Conservation (phyloP, 768 basidiomycete genomes). For the Lepiota brunneoincarnata region DNA sequence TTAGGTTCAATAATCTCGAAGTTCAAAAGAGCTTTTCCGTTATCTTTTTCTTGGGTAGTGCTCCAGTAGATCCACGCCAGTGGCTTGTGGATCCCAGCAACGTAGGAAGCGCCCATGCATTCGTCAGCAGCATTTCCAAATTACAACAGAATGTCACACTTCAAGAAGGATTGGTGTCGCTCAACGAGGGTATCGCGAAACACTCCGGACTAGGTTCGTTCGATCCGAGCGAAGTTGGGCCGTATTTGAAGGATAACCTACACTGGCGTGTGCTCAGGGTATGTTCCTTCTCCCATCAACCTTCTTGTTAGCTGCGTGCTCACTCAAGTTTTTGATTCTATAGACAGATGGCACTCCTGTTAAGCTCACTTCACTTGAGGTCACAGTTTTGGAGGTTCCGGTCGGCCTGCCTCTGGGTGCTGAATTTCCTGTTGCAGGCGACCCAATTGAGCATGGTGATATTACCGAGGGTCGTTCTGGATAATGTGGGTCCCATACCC, state of each 20-base stretch:
- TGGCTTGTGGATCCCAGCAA: constrained; percentile 30
- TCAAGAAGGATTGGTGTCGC: constrained; percentile 43
- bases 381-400: too few relatives aligned
- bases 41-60: constrained; percentile 39
- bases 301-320: too few relatives aligned
- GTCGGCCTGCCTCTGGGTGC: too few relatives aligned
- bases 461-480: too few relatives aligned
- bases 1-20: constrained; percentile 40
- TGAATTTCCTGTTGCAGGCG: too few relatives aligned
- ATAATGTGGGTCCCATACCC: too few relatives aligned
- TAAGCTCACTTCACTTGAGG: too few relatives aligned
- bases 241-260: constrained; percentile 29
- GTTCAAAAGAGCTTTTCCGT: constrained; percentile 37
- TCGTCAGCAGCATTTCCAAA: constrained; percentile 28
- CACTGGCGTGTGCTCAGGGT: too few relatives aligned
- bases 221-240: constrained; percentile 34
- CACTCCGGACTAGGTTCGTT: constrained; percentile 28
- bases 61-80: constrained; percentile 26
- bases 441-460: too few relatives aligned
- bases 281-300: too few relatives aligned
- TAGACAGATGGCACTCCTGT: too few relatives aligned
- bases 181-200: constrained; percentile 32
- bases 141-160: constrained; percentile 37
- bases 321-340: too few relatives aligned
- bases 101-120: constrained; percentile 39